Base-by-base conservation (phyloP, 2,329 filamentous ascomycete species). In the Sclerotinia glacialis region DNA sequence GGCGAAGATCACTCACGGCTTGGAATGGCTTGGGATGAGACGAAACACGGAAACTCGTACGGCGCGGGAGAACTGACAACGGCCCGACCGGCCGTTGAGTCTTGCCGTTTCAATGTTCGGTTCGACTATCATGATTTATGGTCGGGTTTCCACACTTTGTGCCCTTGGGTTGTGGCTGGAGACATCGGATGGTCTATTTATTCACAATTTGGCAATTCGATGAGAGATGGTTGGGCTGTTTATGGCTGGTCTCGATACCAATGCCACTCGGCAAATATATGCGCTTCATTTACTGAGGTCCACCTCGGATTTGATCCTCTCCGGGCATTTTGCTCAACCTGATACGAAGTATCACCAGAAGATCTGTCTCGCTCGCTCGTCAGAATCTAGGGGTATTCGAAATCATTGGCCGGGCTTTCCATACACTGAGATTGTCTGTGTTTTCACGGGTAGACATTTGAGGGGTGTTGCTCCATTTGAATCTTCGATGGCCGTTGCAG, bases 381-480 rank as follows among this genome's bases (percentile, higher is more conserved):
- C 28, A 34, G 28, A 14, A 53, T 5, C 50, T 28, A 7, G 12
- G 7, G 28, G 18, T 34, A 7, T n/a, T 14, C 18, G 5, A 5
- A 34, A 14, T 1, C 5, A n/a, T 34, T n/a, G n/a, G 42, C 2
- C 21, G 9, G 5, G 9, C 50, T 34, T 1, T n/a, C 9, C 5
- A 34, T 21, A n/a, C 9, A n/a, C 18, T 3, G 37, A 40, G 11
- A 12, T 40, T 14, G 12, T 40, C 14, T 40, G 37, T 14, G 12
- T 40, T 40, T 40, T 40, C 12, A 40, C 12, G 1, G 12, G 37
- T 5, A 14, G 37, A 40, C 12, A 40, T 40, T 34, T 28, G 18
- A n/a, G 7, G 7, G 28, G 1, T 0, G 7, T 3, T 34, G 0
- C n/a, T n/a, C 1, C 7, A 6, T n/a, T 31, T n/a, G 28, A 9